Base-by-base conservation (phyloP, 2,329 filamentous ascomycete species). In the Epicoccum nigrum region DNA sequence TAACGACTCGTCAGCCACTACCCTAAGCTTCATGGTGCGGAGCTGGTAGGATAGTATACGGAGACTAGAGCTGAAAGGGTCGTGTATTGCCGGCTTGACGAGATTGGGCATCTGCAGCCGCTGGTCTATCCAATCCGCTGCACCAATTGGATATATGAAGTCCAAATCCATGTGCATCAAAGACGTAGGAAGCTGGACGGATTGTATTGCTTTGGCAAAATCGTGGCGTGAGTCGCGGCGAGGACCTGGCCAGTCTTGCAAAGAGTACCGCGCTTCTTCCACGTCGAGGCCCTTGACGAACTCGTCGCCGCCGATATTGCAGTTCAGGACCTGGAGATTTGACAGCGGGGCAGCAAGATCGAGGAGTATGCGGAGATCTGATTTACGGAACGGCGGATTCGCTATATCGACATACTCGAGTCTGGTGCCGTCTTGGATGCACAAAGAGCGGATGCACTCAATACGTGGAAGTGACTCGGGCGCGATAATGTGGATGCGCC, bases 191-290 rank as follows among this genome's bases (percentile, higher is more conserved):
- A 62, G 37, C 8, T 34, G 30, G 4, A 48, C 25, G 23, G 20
- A 20, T 34, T 38, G 23, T 3, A 58, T 9, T 20, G 59, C 58
- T 43, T 57, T 61, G 9, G 38, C 52, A 44, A 65, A 65, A 34
- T 56, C 57, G n/a, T 61, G 54, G 13, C 63, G 51, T 11, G 57
- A 45, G 45, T 66, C 63, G 12, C 59, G 55, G 19, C 54, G 60
- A n/a, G 57, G 60, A 13, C 62, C 62, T 27, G 45, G 40, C 39
- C 53, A 60, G 19, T 66, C 63, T 13, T 49, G 51, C 7, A 30
- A 51, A 23, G 32, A 30, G 19, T 59, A 45, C 31, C 39, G 30
- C 27, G 37, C 17, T 8, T 25, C 40, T 28, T 55, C 45, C 16
- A 34, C 2, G 15, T 23, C n/a, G 4, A 23, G 4, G 8, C 27